Base-by-base conservation (phyloP, 495 filamentous ascomycete genomes). In the Penicillium pulvis region DNA sequence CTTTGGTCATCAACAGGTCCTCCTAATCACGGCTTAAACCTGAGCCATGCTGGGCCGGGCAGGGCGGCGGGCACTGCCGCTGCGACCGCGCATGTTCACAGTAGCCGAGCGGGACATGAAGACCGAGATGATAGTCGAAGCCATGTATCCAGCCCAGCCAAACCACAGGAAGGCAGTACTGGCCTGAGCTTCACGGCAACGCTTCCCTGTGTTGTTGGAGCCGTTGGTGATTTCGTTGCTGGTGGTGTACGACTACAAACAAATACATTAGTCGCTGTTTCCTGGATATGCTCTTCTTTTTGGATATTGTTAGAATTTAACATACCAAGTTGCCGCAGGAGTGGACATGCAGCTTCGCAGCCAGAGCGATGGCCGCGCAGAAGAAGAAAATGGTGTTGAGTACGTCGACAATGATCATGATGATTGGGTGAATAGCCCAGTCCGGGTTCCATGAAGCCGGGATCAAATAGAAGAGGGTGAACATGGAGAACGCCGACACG, bases 101-200 rank as follows among this genome's bases (percentile, higher is more conserved):
- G 65, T 73, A 6, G 73, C 59, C 1, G 63, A 63, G 20, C 74
- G 75, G 46, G 73, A 64, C 55, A 67, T 58, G 24, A 89, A 59
- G 65, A 76, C 57, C 1, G 80, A 83, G 41, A 89, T 63, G 45
- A 83, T 62, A 19, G 83, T 58, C 3, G 84, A 84, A 17, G 71
- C 82, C 55, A 76, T 74, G 67, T 79, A 91, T 0, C 83, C 68
- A 19, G 78, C 82, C 77, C 87, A 90, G 53, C 77, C 83, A 72
- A 91, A 89, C 85, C 85, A 91, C 58, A 90, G 78, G 79, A 91
- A 91, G 0, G 88, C 87, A 35, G 71, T 78, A 5, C 81, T 75
- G 6, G 88, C 88, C 73, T 90, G 86, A 9, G 85, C 83, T 68
- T 91, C 87, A 42, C 76, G 85, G 72, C 88, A 91, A 62, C 86